phyloP scores from a whole-genome alignment of 768 basidiomycete species.

The Austroboletus eburneus region DNA sequence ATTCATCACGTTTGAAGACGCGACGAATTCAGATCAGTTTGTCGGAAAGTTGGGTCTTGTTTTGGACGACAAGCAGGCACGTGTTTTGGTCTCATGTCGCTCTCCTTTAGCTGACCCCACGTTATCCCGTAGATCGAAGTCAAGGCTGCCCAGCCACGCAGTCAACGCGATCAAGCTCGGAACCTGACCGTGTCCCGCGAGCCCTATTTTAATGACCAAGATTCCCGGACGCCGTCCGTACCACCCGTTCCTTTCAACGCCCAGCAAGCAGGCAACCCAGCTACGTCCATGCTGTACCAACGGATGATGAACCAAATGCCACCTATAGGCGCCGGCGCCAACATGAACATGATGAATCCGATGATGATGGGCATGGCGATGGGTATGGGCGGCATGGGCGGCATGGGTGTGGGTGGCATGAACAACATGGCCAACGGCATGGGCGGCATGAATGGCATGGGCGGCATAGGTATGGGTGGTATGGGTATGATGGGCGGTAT shows the following conservation, averaged over 20 bases:
- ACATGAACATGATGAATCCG: constrained; percentile 50
- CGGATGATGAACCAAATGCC: constrained; percentile 38
- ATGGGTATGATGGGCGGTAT: constrained; percentile 17
- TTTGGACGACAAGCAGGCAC: constrained; percentile 73
- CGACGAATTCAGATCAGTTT: constrained; percentile 56
- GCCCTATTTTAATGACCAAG: constrained; percentile 33
- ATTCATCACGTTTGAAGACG: constrained; percentile 78
- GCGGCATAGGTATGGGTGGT: constrained; percentile 24
- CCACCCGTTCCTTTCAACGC: constrained; percentile 30
- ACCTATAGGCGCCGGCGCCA: constrained; percentile 42
- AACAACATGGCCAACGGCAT: constrained; percentile 27
- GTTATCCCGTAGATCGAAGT: constrained; percentile 62
- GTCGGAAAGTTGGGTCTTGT: constrained; percentile 64
- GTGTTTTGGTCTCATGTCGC: constrained; percentile 13
- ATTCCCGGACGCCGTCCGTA: constrained; percentile 33
- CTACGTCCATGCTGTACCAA: constrained; percentile 32
- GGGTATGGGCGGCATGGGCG: constrained; percentile 41
- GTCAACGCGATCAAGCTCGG: constrained; percentile 53
- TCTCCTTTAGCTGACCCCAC: neutral
- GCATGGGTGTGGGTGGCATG: constrained; percentile 29
- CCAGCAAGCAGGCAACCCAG: constrained; percentile 36
- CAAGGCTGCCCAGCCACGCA: constrained; percentile 73
- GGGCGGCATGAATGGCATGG: constrained; percentile 25
- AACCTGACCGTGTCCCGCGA: constrained; percentile 25
- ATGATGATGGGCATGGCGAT: constrained; percentile 46